Percentiles rank a stretch among this genome's conserved stretches.
Evolutionary conservation across 2,329 filamentous ascomycete species (phyloP).

Genomic region (Elsinoe arachidis): DNA sequence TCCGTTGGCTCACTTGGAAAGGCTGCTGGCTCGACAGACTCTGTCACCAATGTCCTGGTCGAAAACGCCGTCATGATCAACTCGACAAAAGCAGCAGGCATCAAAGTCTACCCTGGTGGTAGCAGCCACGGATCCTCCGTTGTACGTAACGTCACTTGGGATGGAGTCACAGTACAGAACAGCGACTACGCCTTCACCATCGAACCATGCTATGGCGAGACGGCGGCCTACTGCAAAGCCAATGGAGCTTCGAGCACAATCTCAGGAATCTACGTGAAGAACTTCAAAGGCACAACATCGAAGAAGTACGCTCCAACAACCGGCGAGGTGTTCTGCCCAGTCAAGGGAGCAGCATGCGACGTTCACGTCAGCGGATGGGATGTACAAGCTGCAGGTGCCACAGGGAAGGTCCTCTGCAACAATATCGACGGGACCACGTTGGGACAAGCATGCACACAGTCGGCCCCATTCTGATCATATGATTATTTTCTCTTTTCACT

Average conservation of each 20-base stretch:
- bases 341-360: constrained; percentile 30
- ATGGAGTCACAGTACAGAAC: constrained; percentile 30
- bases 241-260: constrained; percentile 30
- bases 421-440: neutral
- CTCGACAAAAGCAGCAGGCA: constrained; percentile 39
- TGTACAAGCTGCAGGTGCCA: constrained; percentile 22
- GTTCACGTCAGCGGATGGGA: constrained; percentile 28
- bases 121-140: constrained; percentile 29
- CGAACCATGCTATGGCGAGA: constrained; percentile 37
- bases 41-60: constrained; percentile 37
- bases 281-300: constrained; percentile 33
- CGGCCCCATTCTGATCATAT: neutral
- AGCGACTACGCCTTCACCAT: constrained; percentile 40
- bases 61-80: constrained; percentile 33
- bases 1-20: constrained; percentile 41
- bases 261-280: constrained; percentile 30
- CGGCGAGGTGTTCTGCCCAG: constrained; percentile 33
- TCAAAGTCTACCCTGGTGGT: constrained; percentile 39
- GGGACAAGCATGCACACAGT: neutral
- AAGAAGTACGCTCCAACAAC: constrained; percentile 29
- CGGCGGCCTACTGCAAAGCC: constrained; percentile 29
- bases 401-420: neutral
- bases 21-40: constrained; percentile 27
- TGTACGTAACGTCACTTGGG: constrained; percentile 37
- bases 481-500: neutral